Evolutionary conservation across 306 rosid species (phyloP).

Genomic region (Trifolium repens): DNA sequence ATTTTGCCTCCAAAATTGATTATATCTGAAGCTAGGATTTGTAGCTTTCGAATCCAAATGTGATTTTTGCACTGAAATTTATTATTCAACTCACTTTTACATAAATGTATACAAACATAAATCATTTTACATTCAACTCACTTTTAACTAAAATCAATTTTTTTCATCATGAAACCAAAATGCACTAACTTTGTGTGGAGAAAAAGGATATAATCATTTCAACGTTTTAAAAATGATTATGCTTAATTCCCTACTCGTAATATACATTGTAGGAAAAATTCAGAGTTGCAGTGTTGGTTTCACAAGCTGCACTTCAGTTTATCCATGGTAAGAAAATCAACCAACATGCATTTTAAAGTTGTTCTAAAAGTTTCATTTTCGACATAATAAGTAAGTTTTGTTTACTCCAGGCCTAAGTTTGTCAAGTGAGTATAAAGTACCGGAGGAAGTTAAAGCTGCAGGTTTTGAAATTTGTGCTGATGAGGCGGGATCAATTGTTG

Average conservation of each 20-base stretch:
- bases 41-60: too few species aligned
- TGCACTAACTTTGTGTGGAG: slow-evolving; percentile 20
- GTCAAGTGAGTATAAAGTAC: slow-evolving; percentile 70
- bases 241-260: slow-evolving; percentile 4
- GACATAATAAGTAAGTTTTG: slow-evolving; percentile 30
- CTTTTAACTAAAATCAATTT: too few species aligned
- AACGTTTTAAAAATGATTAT: slow-evolving; percentile 4
- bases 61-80: too few species aligned
- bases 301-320: slow-evolving; percentile 99
- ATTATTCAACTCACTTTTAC: too few species aligned
- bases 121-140: too few species aligned
- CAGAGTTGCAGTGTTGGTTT: slow-evolving; percentile 97
- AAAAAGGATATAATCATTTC: slow-evolving; percentile 16
- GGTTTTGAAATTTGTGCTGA: slow-evolving; percentile 90
- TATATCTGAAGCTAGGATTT: too few species aligned
- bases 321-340: slow-evolving; percentile 71
- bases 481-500: slow-evolving; percentile 79
- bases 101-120: too few species aligned
- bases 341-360: slow-evolving; percentile 5
- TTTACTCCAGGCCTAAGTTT: slow-evolving; percentile 66
- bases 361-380: neutral
- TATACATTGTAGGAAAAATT: slow-evolving; percentile 80
- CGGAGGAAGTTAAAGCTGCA: slow-evolving; percentile 83
- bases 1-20: too few species aligned
- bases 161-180: neutral